A percentile compares a stretch with the other conserved stretches of the same genome.
Evolutionary conservation across 768 basidiomycete genomes (phyloP).

Genomic region (Termitomyces titanicus): DNA sequence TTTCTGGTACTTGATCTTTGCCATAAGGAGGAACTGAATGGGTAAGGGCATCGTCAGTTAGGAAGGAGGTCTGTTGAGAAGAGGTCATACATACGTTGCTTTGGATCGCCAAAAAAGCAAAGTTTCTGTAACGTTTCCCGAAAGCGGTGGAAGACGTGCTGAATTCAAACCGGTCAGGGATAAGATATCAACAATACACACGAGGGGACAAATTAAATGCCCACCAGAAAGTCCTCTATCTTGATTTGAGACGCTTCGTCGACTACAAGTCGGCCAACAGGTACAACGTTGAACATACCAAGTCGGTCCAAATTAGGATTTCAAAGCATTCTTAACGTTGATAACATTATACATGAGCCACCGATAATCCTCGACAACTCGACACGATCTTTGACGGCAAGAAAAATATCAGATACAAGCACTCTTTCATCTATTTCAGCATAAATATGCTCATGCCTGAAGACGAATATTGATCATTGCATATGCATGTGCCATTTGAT

Average conservation of each 20-base stretch:
- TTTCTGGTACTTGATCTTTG: slow-evolving; percentile 30
- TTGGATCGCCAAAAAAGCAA: slow-evolving; percentile 53
- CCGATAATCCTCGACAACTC: slow-evolving; percentile 25
- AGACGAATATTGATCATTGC: background rate
- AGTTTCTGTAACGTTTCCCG: slow-evolving; percentile 33
- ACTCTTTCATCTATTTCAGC: slow-evolving; percentile 25
- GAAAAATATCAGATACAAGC: slow-evolving; percentile 40
- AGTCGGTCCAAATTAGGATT: slow-evolving; percentile 35
- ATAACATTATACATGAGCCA: slow-evolving; percentile 34
- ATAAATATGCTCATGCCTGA: slow-evolving; percentile 53
- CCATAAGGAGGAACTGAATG: slow-evolving; percentile 50
- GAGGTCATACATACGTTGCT: slow-evolving; percentile 37
- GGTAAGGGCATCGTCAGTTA: background rate
- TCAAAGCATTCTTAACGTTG: slow-evolving; percentile 48
- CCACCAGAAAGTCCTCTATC: slow-evolving; percentile 44
- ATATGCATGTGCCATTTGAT: no score
- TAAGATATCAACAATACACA: background rate
- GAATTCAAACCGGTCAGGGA: background rate
- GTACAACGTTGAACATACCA: slow-evolving; percentile 32
- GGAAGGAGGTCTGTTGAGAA: background rate
- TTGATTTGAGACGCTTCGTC: slow-evolving; percentile 56
- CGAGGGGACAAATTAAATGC: background rate
- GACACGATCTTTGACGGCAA: slow-evolving; percentile 12
- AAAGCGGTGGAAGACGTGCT: slow-evolving; percentile 45
- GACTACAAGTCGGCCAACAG: slow-evolving; percentile 45